Evolutionary conservation across 768 basidiomycete genomes (phyloP).

Genomic region (Pulveroboletus frians): DNA sequence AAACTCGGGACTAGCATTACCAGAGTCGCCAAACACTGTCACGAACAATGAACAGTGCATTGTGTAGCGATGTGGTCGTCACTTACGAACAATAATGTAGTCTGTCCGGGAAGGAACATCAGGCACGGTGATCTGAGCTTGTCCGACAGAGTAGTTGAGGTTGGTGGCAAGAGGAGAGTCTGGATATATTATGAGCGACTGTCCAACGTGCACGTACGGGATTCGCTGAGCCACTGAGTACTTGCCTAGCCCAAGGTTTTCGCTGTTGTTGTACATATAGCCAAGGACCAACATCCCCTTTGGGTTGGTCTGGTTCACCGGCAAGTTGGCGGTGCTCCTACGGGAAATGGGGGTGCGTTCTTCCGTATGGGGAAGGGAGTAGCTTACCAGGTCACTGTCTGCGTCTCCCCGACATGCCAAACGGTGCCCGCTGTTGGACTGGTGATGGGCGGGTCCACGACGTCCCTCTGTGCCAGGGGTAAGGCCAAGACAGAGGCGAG

Average conservation of each 20-base stretch:
- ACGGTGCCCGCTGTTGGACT: slow-evolving; percentile 37
- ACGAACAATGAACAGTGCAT: neutral
- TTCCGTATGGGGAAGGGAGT: slow-evolving; percentile 22
- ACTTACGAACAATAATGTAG: slow-evolving; percentile 38
- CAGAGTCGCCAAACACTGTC: slow-evolving; percentile 38
- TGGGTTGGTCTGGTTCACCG: slow-evolving; percentile 27
- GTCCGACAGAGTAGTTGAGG: slow-evolving; percentile 29
- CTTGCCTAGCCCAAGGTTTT: slow-evolving; percentile 29
- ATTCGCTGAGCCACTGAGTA: neutral
- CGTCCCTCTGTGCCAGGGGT: slow-evolving; percentile 38
- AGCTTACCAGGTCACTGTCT: slow-evolving; percentile 50
- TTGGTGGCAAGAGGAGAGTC: slow-evolving; percentile 34
- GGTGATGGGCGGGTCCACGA: slow-evolving; percentile 44
- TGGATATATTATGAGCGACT: slow-evolving; percentile 10
- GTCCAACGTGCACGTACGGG: neutral
- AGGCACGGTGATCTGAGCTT: slow-evolving; percentile 33
- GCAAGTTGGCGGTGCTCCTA: slow-evolving; percentile 20
- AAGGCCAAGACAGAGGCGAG: slow-evolving; percentile 24
- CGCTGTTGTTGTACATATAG: slow-evolving; percentile 25
- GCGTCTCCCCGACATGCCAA: slow-evolving; percentile 40
- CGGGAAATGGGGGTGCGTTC: slow-evolving; percentile 30
- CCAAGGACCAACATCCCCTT: slow-evolving; percentile 30
- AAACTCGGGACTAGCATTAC: slow-evolving; percentile 37
- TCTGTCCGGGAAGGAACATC: slow-evolving; percentile 26
- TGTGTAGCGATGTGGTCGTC: no score